Evolutionary conservation across 1,139 yeast species (phyloP).

Genomic region (Blastobotrys capitulatus): DNA sequence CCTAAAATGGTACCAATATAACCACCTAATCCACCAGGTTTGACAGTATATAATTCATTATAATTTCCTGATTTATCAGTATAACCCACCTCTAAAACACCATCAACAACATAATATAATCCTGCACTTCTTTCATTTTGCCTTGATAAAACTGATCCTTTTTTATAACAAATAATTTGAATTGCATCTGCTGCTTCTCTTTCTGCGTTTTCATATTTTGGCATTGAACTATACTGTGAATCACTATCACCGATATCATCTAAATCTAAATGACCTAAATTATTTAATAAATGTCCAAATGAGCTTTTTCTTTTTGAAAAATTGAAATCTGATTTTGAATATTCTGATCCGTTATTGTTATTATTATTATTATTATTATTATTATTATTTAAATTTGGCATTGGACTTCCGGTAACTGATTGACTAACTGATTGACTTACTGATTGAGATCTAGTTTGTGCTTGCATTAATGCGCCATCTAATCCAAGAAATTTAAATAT

Average conservation of each 20-base stretch:
- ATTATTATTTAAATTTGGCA: background rate
- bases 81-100: conserved; percentile 58
- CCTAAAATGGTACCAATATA: conserved; percentile 79
- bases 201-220: conserved; percentile 44
- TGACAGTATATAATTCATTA: conserved; percentile 50
- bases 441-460: conserved; percentile 11
- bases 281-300: conserved; percentile 16
- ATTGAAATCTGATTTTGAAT: conserved; percentile 3
- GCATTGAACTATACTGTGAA: conserved; percentile 5
- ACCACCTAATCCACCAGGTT: conserved; percentile 83
- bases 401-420: conserved; percentile 22
- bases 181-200: conserved; percentile 60
- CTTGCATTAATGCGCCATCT: conserved; percentile 33
- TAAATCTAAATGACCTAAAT: conserved; percentile 14
- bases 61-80: conserved; percentile 33
- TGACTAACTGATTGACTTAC: conserved; percentile 9
- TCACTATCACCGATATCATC: conserved; percentile 11
- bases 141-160: conserved; percentile 53
- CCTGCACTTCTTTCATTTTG: conserved; percentile 70
- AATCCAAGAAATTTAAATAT: conserved; percentile 72
- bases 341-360: conserved; percentile 5
- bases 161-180: conserved; percentile 49
- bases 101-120: conserved; percentile 71
- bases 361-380: too few species aligned
- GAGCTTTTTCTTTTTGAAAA: conserved; percentile 7